phyloP scores from a whole-genome alignment of 2,329 filamentous ascomycete genomes.

The Aspergillus costaricaensis region DNA sequence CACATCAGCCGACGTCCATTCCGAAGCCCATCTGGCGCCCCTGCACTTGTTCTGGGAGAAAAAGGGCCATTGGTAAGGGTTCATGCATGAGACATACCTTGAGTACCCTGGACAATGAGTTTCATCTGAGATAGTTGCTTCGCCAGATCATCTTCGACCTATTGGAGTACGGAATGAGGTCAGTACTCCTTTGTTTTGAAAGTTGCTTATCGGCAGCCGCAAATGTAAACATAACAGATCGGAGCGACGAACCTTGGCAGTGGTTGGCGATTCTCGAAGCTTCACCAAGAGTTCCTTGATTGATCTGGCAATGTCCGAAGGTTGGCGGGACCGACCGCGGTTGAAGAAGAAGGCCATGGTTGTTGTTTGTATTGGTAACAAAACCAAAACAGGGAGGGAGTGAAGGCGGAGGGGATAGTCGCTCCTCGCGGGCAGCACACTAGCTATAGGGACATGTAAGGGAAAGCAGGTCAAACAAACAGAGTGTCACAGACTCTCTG shows the following conservation, averaged over 20 bases:
- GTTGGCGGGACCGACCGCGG: constrained; percentile 61
- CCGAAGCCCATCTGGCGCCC: background rate
- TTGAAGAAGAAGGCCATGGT: constrained; percentile 72
- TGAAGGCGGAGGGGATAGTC: constrained; percentile 15
- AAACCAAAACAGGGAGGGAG: constrained; percentile 5
- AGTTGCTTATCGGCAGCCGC: background rate
- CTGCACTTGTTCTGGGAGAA: background rate
- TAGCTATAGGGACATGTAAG: background rate
- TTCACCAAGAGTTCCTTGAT: constrained; percentile 65
- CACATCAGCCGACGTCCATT: constrained; percentile 12
- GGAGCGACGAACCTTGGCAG: constrained; percentile 54
- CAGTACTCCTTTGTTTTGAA: constrained; percentile 21
- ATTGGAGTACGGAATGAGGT: constrained; percentile 24
- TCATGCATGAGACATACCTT: constrained; percentile 57
- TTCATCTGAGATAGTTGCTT: constrained; percentile 91
- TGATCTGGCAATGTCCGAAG: constrained; percentile 62
- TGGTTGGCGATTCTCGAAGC: constrained; percentile 59
- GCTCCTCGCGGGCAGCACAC: background rate
- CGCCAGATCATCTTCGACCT: constrained; percentile 84
- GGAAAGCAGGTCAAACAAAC: background rate
- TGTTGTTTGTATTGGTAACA: constrained; percentile 17
- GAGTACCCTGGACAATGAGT: constrained; percentile 85
- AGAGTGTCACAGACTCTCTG: background rate
- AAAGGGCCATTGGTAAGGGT: background rate
- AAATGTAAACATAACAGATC: background rate